Percentiles rank a stretch among this genome's conserved stretches.
phyloP scores from a whole-genome alignment of 202 grass and related monocot species.

The Zoysia matrella region DNA sequence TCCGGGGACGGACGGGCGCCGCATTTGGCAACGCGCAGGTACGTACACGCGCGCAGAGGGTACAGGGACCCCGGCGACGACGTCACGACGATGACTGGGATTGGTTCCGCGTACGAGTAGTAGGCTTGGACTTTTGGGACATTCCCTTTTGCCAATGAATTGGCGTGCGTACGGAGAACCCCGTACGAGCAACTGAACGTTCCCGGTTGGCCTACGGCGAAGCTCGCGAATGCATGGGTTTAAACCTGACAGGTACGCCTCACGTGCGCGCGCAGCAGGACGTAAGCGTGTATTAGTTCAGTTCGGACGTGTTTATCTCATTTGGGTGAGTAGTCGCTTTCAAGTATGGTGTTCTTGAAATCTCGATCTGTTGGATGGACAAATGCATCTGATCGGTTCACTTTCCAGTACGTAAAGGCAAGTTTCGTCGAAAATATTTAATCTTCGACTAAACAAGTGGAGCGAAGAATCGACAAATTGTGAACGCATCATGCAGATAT shows the following conservation, averaged over 20 bases:
- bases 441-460: neutral
- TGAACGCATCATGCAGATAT: constrained; percentile 45
- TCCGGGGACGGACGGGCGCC: constrained; percentile 1
- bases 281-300: neutral
- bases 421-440: neutral
- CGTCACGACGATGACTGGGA: neutral
- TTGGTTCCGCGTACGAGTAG: neutral
- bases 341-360: too few relatives aligned
- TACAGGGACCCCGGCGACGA: neutral
- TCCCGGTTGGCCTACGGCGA: neutral
- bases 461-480: constrained; percentile 43
- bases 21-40: neutral
- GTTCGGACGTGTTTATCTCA: neutral
- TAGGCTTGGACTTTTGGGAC: neutral
- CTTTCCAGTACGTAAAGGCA: neutral
- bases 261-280: constrained; percentile 18
- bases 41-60: neutral
- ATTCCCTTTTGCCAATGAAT: neutral
- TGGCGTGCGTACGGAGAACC: neutral
- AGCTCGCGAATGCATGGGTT: constrained; percentile 1
- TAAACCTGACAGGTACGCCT: neutral
- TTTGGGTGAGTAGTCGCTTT: neutral
- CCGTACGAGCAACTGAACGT: neutral
- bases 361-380: neutral
- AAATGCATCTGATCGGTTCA: neutral